A percentile compares a stretch with the other conserved stretches of the same genome.
phyloP scores from a whole-genome alignment of 345 rosid genomes.

The Acer campestre region DNA sequence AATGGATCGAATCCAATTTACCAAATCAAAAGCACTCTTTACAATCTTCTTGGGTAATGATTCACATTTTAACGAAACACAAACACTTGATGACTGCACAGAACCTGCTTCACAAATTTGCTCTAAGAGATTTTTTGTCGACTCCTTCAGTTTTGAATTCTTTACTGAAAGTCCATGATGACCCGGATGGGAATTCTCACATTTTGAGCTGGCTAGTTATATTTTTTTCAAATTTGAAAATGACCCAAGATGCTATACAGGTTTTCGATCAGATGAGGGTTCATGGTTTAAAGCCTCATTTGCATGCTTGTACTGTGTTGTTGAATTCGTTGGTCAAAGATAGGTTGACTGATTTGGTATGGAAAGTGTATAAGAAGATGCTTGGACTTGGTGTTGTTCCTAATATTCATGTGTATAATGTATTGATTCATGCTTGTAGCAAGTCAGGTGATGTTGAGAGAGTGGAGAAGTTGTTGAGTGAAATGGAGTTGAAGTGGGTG shows the following conservation, averaged over 20 bases:
- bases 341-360: constrained; percentile 65
- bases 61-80: constrained; percentile 61
- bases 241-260: constrained; percentile 66
- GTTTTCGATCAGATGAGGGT: constrained; percentile 75
- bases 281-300: constrained; percentile 63
- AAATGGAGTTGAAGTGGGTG: constrained; percentile 73
- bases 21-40: constrained; percentile 59
- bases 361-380: constrained; percentile 88
- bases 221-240: constrained; percentile 54
- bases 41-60: constrained; percentile 83
- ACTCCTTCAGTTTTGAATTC: constrained; percentile 69
- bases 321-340: constrained; percentile 67
- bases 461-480: constrained; percentile 66
- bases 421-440: constrained; percentile 86
- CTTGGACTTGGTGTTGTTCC: constrained; percentile 64
- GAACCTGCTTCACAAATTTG: constrained; percentile 75
- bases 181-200: constrained; percentile 68
- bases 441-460: constrained; percentile 70
- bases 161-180: constrained; percentile 49
- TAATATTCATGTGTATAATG: constrained; percentile 81
- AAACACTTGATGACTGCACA: constrained; percentile 76
- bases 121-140: constrained; percentile 69
- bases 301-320: constrained; percentile 90
- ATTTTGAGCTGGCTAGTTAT: constrained; percentile 88
- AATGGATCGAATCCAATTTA: constrained; percentile 43